phyloP scores from a whole-genome alignment of 192 early-diverging fungal species.

The Coemansia sp. region DNA sequence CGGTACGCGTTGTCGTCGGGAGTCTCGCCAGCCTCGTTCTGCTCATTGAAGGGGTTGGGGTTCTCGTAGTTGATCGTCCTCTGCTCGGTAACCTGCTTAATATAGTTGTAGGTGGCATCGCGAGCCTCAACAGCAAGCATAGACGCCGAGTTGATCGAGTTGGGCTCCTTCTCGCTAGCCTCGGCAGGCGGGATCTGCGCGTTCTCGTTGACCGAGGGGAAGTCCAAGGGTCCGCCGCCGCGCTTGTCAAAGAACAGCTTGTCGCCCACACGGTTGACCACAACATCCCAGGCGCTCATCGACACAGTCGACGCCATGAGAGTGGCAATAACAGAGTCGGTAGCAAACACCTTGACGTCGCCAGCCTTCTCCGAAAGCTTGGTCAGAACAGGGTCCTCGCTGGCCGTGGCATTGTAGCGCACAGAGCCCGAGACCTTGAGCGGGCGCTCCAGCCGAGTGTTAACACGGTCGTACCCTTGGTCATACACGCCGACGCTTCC shows the following conservation, averaged over 20 bases:
- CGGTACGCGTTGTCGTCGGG: constrained; percentile 76
- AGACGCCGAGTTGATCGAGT: constrained; percentile 79
- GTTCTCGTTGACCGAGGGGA: constrained; percentile 95
- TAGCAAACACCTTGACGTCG: constrained; percentile 79
- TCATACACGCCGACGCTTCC: constrained; percentile 80
- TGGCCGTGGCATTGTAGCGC: constrained; percentile 78
- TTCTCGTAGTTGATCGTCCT: constrained; percentile 63
- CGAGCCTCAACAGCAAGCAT: constrained; percentile 89
- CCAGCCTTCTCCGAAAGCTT: constrained; percentile 45
- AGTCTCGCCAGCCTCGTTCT: constrained; percentile 57
- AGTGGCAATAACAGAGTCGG: constrained; percentile 86
- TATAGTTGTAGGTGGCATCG: constrained; percentile 82
- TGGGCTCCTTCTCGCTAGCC: constrained; percentile 77
- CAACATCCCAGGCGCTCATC: constrained; percentile 95
- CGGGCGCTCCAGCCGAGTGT: constrained; percentile 76
- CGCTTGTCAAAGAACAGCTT: constrained; percentile 94
- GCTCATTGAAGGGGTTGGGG: constrained; percentile 75
- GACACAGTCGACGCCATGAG: constrained; percentile 93
- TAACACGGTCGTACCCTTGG: constrained; percentile 84
- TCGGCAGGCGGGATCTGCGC: constrained; percentile 90
- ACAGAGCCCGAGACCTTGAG: constrained; percentile 70
- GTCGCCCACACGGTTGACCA: constrained; percentile 81
- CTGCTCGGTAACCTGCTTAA: constrained; percentile 72
- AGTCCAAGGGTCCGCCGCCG: constrained; percentile 79
- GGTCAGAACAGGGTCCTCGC: constrained; percentile 86